These are phyloP conservation scores for Pyrrhoderma noxium DNA, from an alignment of 1,284 basidiomycete genomes.

Conservation along the genomic window DNA sequence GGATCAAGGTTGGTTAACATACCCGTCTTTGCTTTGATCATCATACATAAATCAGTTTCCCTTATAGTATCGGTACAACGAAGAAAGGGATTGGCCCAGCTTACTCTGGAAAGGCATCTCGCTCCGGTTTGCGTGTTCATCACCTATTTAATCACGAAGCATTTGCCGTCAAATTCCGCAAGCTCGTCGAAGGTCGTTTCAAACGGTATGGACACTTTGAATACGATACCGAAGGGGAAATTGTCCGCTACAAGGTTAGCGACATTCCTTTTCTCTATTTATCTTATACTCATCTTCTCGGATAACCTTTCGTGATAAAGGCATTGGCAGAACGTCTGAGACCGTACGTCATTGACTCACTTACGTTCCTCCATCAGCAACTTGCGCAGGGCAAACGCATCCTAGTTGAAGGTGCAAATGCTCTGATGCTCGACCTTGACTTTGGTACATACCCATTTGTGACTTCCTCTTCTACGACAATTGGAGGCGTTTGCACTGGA, in stretches of 20 bases:
- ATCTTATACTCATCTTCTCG: slow-evolving; percentile 5
- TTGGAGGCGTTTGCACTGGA: slow-evolving; percentile 95
- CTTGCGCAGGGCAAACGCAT: slow-evolving; percentile 71
- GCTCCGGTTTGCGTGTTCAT: slow-evolving; percentile 92
- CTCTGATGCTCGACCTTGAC: slow-evolving; percentile 96
- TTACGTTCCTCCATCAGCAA: slow-evolving; percentile 80
- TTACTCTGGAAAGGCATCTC: slow-evolving; percentile 95
- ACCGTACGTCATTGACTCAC: slow-evolving; percentile 87
- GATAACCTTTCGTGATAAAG: slow-evolving; percentile 30
- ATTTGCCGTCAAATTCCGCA: slow-evolving; percentile 91
- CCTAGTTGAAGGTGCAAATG: slow-evolving; percentile 96
- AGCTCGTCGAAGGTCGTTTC: slow-evolving; percentile 92
- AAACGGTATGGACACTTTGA: slow-evolving; percentile 98
- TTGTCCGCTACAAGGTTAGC: slow-evolving; percentile 75
- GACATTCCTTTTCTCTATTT: not conserved
- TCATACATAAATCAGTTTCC: not conserved
- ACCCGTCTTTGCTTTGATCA: not conserved
- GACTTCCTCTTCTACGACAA: slow-evolving; percentile 87
- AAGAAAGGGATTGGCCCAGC: slow-evolving; percentile 98
- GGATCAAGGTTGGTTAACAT: slow-evolving; percentile 57
- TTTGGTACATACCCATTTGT: slow-evolving; percentile 98
- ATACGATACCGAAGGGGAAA: slow-evolving; percentile 97
- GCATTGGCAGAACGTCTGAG: slow-evolving; percentile 78
- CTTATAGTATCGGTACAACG: slow-evolving; percentile 85
- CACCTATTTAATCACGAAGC: slow-evolving; percentile 87